Base-by-base conservation (phyloP, 2,329 filamentous ascomycete genomes). In the Cytospora leucostoma region DNA sequence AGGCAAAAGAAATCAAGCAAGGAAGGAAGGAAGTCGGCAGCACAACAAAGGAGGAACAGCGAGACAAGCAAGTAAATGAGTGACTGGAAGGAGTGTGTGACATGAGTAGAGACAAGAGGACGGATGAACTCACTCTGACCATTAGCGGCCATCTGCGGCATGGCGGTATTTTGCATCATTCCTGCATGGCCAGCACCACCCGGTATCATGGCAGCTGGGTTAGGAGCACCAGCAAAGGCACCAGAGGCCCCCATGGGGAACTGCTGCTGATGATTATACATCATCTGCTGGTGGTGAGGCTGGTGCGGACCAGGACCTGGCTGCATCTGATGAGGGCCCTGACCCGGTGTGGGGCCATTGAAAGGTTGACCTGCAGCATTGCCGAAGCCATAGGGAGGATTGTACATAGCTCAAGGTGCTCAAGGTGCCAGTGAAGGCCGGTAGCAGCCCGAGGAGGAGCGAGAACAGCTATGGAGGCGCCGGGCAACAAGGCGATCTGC, bases 121-220 rank as follows among this genome's bases (percentile, higher is more conserved):
- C 67, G 66, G 66, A 69, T 68, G 65, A 66, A 79, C 84, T 81
- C 77, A 86, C 84, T 85, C 73, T 86, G 84, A 59, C 84, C 82
- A 78, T 85, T 86, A 67, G 80, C 75, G 68, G 78, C 77, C 82
- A 86, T 85, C 72, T 83, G 82, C 67, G 79, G 80, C 82, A 86
- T 84, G 71, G 76, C 81, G 69, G 82, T 74, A 72, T 81, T 85
- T 76, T 84, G 85, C 85, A 88, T 87, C 84, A 88, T 87, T 71
- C 80, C 83, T 74, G 78, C 80, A 75, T 81, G 79, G 49, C 80
- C 81, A 67, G 75, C 74, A 67, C 77, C 79, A 56, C 78, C 75
- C 79, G 84, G 84, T 82, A 86, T 84, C 74, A 83, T 72, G 66
- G 70, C 69, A 58, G 56, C 76, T 59, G 79, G 76, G 68, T 82